Percentiles rank a stretch among this genome's conserved stretches.
Conservation (phyloP, 352 stramenopile genomes). For the Blastocystis sp. region DNA sequence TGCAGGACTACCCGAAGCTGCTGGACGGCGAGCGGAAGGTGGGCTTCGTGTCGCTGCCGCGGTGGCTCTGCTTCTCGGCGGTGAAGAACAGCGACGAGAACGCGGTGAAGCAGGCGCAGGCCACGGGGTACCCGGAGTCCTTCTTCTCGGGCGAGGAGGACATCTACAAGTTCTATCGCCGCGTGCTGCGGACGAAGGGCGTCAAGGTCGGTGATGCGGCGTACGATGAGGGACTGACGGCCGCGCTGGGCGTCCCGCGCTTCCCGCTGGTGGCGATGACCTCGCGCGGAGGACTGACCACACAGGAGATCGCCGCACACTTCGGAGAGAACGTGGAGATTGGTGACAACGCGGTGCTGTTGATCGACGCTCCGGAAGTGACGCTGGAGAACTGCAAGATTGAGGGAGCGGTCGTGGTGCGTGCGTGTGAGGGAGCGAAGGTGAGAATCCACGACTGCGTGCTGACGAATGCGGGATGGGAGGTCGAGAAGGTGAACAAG, state of each 20-base stretch:
- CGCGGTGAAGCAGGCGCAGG: slow-evolving; percentile 57
- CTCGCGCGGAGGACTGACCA: not conserved
- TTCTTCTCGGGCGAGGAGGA: slow-evolving; percentile 59
- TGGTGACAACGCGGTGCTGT: slow-evolving; percentile 64
- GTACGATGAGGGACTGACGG: slow-evolving; percentile 55
- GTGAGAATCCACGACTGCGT: slow-evolving; percentile 64
- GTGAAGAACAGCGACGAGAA: slow-evolving; percentile 62
- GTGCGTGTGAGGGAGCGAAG: slow-evolving; percentile 63
- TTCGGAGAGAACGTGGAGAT: slow-evolving; percentile 69
- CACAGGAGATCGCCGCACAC: slow-evolving; percentile 64
- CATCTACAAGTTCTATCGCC: slow-evolving; percentile 58
- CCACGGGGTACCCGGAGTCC: slow-evolving; percentile 58
- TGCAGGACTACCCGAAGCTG: slow-evolving; percentile 82
- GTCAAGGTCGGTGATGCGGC: slow-evolving; percentile 57
- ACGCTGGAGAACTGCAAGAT: slow-evolving; percentile 68
- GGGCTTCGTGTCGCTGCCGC: slow-evolving; percentile 73
- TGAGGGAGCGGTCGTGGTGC: slow-evolving; percentile 68
- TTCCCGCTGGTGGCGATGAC: slow-evolving; percentile 59
- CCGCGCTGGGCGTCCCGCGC: slow-evolving; percentile 48
- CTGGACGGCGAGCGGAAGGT: slow-evolving; percentile 65
- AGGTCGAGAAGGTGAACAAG: slow-evolving; percentile 59
- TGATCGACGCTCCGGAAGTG: slow-evolving; percentile 67
- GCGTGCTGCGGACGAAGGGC: slow-evolving; percentile 26
- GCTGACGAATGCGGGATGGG: slow-evolving; percentile 68
- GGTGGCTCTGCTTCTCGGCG: slow-evolving; percentile 71